phyloP scores from a whole-genome alignment of 345 rosid genomes.

The Eutrema japonicum region DNA sequence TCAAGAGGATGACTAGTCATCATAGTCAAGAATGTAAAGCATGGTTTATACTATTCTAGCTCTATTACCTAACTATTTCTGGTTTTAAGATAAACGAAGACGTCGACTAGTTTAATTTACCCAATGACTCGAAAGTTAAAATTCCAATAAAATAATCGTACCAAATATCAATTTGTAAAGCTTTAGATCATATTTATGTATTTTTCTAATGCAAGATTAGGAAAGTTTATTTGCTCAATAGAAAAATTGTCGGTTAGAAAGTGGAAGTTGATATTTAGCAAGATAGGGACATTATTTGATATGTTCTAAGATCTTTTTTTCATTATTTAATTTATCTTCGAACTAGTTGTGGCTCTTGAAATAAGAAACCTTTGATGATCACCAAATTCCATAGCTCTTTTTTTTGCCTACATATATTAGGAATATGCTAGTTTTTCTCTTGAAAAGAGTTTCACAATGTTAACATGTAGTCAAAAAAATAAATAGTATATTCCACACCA shows the following conservation, averaged over 20 bases:
- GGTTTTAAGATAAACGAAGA: background rate
- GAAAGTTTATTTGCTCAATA: background rate
- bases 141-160: background rate
- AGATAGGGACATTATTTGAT: slow-evolving; percentile 8
- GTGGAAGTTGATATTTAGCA: slow-evolving; percentile 10
- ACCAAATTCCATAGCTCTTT: slow-evolving; percentile 20
- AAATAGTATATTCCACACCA: too few relatives aligned
- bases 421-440: too few relatives aligned
- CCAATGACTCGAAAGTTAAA: background rate
- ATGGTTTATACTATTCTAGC: background rate
- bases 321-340: background rate
- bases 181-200: background rate
- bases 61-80: slow-evolving; percentile 1
- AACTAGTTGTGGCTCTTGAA: slow-evolving; percentile 15
- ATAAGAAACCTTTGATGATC: slow-evolving; percentile 33
- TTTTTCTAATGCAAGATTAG: background rate
- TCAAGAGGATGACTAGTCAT: too few relatives aligned
- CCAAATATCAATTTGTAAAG: slow-evolving; percentile 7
- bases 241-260: slow-evolving; percentile 9
- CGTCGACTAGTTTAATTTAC: background rate
- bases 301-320: slow-evolving; percentile 3
- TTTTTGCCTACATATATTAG: background rate
- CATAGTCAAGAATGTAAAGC: background rate
- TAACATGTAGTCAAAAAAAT: too few relatives aligned
- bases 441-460: too few relatives aligned